Evolutionary conservation across 2,329 filamentous ascomycete genomes (phyloP), one percentile per base, ranked within the genome.

Genomic region (Ophiostoma quercus): DNA sequence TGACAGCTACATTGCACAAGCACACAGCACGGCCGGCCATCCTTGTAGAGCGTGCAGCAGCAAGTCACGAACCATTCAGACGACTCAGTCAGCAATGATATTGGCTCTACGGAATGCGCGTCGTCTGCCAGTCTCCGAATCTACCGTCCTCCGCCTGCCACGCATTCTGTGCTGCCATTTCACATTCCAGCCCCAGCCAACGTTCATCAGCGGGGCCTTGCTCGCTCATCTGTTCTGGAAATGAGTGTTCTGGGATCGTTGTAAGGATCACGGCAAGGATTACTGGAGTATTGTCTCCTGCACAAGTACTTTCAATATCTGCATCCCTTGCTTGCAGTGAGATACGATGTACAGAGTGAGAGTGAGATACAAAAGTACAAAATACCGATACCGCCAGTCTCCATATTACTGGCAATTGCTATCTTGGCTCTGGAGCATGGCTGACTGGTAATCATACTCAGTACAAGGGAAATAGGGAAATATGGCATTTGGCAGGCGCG

Each of bases 1-100:
- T 57, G 51, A 57, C 51, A 57, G 51, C 51, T 57, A 57, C 51
- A 57, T 57, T 57, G 51, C 51, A 57, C 51, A 57, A 57, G 51
- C 43, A 47, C 43, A 47, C 43, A 47, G 19, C 16, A 8, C 19
- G 43, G 41, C 43, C 43, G 8, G 16, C 16, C 43, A 47, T 57
- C 51, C 51, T 57, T 57, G 51, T 14, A 57, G 16, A 19, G 43
- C 19, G 43, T 19, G 43, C 19, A 7, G 43, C 43, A 19, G 8
- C 16, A 25, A 22, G 51, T 57, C 47, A 16, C n/a, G 47, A 51
- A 14, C 39, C 11, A 14, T 14, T 14, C 12, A 11, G 39, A 41
- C 16, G 19, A 57, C 22, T 57, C 51, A 29, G 51, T 25, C 51
- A 57, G 51, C 51, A 57, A 57, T 57, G 51, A 57, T 57, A 57